These are phyloP conservation scores for Neopestalotiopsis sp. DNA, from an alignment of 2,329 filamentous ascomycete genomes.

Conservation along the genomic window DNA sequence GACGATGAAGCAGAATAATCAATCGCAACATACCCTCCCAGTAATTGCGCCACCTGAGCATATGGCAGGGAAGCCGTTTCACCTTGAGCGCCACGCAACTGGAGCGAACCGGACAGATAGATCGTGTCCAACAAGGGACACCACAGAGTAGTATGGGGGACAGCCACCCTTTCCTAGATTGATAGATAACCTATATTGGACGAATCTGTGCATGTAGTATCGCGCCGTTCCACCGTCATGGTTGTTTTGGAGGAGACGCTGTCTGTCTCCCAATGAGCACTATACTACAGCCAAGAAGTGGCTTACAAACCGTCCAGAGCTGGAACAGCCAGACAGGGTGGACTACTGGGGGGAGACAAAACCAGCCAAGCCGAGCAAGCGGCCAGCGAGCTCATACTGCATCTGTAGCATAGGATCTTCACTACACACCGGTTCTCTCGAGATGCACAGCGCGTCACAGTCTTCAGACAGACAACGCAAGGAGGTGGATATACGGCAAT, in stretches of 20 bases:
- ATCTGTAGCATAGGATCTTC: no score
- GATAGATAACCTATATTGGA: conserved; percentile 4
- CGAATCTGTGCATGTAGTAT: background rate
- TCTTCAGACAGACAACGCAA: no score
- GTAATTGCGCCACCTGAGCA: conserved; percentile 1
- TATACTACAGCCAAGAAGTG: background rate
- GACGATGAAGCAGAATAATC: background rate
- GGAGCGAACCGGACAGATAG: background rate
- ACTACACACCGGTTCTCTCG: no score
- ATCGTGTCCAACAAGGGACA: background rate
- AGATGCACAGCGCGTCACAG: no score
- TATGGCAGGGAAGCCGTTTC: conserved; percentile 1
- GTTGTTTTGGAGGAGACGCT: background rate
- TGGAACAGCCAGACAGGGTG: background rate
- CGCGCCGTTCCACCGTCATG: background rate
- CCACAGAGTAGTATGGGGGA: background rate
- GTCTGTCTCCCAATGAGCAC: background rate
- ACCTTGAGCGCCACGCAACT: conserved; percentile 2
- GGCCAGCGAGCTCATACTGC: no score
- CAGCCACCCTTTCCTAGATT: background rate
- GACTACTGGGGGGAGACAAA: no score
- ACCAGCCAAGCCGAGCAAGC: no score
- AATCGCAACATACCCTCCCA: conserved; percentile 6
- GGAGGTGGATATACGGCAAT: no score
- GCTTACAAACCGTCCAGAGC: background rate